Evolutionary conservation across 306 rosid species (phyloP).

Genomic region (Quercus variabilis): DNA sequence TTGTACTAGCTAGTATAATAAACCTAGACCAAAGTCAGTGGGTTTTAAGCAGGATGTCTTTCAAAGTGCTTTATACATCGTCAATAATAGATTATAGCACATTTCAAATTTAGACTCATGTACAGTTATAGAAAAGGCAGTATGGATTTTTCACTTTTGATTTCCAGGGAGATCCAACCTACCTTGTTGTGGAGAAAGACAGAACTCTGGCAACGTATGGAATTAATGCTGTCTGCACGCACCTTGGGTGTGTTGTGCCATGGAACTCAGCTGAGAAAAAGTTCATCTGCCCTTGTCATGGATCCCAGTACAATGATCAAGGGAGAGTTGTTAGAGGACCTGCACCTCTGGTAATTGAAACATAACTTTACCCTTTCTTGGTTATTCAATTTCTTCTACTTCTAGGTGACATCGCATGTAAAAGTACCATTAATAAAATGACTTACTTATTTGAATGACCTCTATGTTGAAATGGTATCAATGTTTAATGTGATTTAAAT

Average conservation of each 20-base stretch:
- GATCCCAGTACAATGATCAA: constrained; percentile 89
- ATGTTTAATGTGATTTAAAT: no score
- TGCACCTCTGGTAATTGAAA: constrained; percentile 81
- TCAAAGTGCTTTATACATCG: no score
- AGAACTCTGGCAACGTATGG: constrained; percentile 77
- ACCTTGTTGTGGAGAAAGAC: constrained; percentile 93
- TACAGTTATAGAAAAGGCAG: background rate
- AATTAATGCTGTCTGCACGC: constrained; percentile 97
- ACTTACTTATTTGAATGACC: background rate
- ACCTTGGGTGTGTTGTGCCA: constrained; percentile 98
- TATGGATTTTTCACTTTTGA: background rate
- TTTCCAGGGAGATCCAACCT: constrained; percentile 89
- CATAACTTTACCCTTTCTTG: background rate
- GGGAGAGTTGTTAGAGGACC: constrained; percentile 98
- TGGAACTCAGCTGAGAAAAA: constrained; percentile 80
- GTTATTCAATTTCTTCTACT: background rate
- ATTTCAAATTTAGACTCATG: background rate
- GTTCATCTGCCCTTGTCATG: constrained; percentile 98
- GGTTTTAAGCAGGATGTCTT: no score
- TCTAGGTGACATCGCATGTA: background rate
- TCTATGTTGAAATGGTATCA: no score
- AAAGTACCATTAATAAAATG: background rate
- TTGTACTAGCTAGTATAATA: no score
- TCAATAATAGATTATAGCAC: no score
- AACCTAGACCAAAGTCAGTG: no score